Base-by-base conservation (phyloP, 805 yeast species). In the Suhomyces sp. region DNA sequence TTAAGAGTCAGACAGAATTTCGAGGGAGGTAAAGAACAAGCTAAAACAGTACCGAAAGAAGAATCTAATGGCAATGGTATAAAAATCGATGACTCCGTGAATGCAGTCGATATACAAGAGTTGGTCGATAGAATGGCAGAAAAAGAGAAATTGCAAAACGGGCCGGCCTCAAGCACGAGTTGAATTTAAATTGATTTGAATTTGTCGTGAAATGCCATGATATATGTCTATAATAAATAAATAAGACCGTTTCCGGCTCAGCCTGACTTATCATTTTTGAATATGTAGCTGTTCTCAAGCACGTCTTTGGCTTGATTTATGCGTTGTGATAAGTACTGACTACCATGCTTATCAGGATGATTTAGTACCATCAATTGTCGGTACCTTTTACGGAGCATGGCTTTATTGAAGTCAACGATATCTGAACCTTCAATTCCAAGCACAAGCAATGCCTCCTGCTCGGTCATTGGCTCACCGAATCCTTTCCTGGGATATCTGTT, bases 1-100 rank as follows among this genome's bases (percentile, higher is more conserved):
- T 71, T 86, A 60, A 69, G 81, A 45, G 87, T 94, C n/a, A 81
- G 96, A 55, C 80, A 83, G 58, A 86, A 82, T 60, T 93, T 93
- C 65, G 97, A 90, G 67, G 91, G 93, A 4, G 81, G 80, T 3
- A 79, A 80, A 59, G 72, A 69, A 49, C 61, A 66, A 57, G 72
- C 66, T 6, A 55, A 59, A 20, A 19, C 17, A 17, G 37, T 37
- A 20, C 13, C 44, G 2, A n/a, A 22, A 8, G 27, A 41, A n/a
- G 35, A 43, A n/a, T 33, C 44, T 15, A 49, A 44, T 33, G 47
- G 48, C 17, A 46, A 27, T 12, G 49, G 29, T 4, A 21, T n/a
- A 12, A n/a, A 20, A 21, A 22, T 20, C 27, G 44, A 41, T 12
- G 44, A 41, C n/a, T 20, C 29, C 13, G 8, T 21, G 12, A 41